Base-by-base conservation (phyloP, 1,139 yeast species). In the Yamadazyma jaroonii region DNA sequence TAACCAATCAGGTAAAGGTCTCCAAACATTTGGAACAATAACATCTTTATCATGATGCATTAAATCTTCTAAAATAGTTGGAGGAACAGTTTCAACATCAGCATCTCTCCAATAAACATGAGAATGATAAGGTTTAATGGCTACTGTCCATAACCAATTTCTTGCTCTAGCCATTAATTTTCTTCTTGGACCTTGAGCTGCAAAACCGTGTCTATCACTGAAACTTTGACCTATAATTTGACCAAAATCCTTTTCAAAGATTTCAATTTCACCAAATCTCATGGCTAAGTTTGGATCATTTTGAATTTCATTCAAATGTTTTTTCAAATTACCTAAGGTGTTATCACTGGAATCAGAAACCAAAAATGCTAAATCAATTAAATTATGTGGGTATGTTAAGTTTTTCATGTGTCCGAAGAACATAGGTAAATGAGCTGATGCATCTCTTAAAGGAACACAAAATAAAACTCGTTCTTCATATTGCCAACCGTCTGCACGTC, bases 1-100 rank as follows among this genome's bases (percentile, higher is more conserved):
- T 41, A 86, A 71, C 90, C 92, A 86, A 58, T 84, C 92, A 2
- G 95, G 95, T 45, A 87, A 65, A 1, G 96, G 96, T 50, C 96
- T 74, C 96, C 96, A 87, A 34, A 87, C 94, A 54, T 87, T 87
- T 17, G 96, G 96, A 17, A 87, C 90, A 40, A 59, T 73, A 13
- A 73, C 72, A 46, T 73, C 79, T 51, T 68, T 70, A 52, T 68
- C 68, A 49, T 73, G 78, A 52, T 72, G 77, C 79, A 73, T 73
- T 48, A 73, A 64, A 50, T 73, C 79, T 52, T 73, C 78, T 41
- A 73, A 55, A 41, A 73, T 69, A 4, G 78, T 70, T 3, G 72
- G 67, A 11, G 78, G 77, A 11, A 69, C 72, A 2, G 77, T 73
- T 47, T 73, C 78, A 10, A 73, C 78, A 50, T 73, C 79, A 10